A percentile compares a stretch with the other conserved stretches of the same genome.
Evolutionary conservation across 2,329 filamentous ascomycete species (phyloP).

Genomic region (Botrytis aclada): DNA sequence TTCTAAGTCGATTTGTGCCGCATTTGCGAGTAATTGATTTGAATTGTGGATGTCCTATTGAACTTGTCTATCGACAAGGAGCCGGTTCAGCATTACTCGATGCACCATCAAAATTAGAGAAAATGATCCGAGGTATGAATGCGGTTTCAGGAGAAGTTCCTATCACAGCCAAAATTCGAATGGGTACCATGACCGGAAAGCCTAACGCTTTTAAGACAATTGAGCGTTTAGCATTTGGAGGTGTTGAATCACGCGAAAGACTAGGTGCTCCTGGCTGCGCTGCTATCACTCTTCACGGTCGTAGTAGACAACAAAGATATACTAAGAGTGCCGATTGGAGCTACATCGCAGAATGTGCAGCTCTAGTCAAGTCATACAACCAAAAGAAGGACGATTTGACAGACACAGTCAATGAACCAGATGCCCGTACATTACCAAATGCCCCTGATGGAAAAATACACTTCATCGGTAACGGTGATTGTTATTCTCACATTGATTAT

Average conservation of each 20-base stretch:
- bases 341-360: constrained; percentile 88
- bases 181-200: constrained; percentile 75
- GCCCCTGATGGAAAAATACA: constrained; percentile 67
- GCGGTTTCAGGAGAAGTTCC: constrained; percentile 85
- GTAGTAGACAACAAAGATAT: constrained; percentile 92
- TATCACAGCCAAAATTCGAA: constrained; percentile 92
- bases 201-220: constrained; percentile 80
- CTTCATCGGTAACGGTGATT: constrained; percentile 96
- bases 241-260: constrained; percentile 65
- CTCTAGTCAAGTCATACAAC: constrained; percentile 78
- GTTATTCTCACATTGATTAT: constrained; percentile 90
- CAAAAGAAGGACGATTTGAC: constrained; percentile 60
- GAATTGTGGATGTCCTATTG: constrained; percentile 97
- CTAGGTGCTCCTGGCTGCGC: constrained; percentile 80
- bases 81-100: constrained; percentile 93
- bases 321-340: constrained; percentile 89
- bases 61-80: constrained; percentile 83
- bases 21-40: constrained; percentile 87
- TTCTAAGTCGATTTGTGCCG: constrained; percentile 72
- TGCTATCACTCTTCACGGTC: constrained; percentile 92
- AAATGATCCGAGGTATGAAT: constrained; percentile 96
- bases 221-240: constrained; percentile 78
- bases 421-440: constrained; percentile 69
- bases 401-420: constrained; percentile 77
- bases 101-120: constrained; percentile 79